Conservation (phyloP, 306 rosid species). For the Betula pendula region DNA sequence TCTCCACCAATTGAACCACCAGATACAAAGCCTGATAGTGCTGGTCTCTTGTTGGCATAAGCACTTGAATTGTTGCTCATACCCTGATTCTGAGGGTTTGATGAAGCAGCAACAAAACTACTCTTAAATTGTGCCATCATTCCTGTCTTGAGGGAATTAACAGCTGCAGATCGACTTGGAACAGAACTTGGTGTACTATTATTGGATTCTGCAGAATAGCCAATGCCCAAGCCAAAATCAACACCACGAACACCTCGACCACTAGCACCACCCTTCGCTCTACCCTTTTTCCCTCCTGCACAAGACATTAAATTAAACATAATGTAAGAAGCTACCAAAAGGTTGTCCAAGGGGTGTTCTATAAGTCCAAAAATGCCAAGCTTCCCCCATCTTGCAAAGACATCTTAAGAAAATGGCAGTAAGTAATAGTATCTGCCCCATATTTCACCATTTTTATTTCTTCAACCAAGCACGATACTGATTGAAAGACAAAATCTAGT, state of each 20-base stretch:
- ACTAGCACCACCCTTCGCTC: slow-evolving; percentile 62
- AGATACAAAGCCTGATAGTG: slow-evolving; percentile 80
- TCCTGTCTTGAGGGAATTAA: slow-evolving; percentile 84
- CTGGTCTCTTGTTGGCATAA: slow-evolving; percentile 57
- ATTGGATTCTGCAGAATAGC: slow-evolving; percentile 67
- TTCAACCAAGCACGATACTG: not conserved
- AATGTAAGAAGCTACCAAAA: slow-evolving; percentile 3
- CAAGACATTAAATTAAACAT: slow-evolving; percentile 19
- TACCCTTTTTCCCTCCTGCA: slow-evolving; percentile 86
- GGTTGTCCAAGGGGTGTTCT: not conserved
- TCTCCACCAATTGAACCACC: slow-evolving; percentile 93
- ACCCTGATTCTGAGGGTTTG: slow-evolving; percentile 57
- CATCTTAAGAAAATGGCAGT: slow-evolving; percentile 2
- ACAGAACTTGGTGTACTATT: slow-evolving; percentile 45
- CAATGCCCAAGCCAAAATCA: slow-evolving; percentile 94
- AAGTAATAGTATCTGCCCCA: not conserved
- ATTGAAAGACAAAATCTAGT: slow-evolving; percentile 1
- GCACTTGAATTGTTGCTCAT: slow-evolving; percentile 41
- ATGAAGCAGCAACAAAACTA: slow-evolving; percentile 80
- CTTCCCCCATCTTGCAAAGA: slow-evolving; percentile 1
- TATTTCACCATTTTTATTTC: not conserved
- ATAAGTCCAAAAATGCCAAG: not conserved
- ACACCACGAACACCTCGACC: slow-evolving; percentile 96
- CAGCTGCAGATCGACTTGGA: slow-evolving; percentile 70
- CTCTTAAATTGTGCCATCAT: slow-evolving; percentile 83